Percentiles rank a stretch among this genome's conserved stretches.
Conservation (phyloP, 495 filamentous ascomycete species). For the Peziza echinospora region DNA sequence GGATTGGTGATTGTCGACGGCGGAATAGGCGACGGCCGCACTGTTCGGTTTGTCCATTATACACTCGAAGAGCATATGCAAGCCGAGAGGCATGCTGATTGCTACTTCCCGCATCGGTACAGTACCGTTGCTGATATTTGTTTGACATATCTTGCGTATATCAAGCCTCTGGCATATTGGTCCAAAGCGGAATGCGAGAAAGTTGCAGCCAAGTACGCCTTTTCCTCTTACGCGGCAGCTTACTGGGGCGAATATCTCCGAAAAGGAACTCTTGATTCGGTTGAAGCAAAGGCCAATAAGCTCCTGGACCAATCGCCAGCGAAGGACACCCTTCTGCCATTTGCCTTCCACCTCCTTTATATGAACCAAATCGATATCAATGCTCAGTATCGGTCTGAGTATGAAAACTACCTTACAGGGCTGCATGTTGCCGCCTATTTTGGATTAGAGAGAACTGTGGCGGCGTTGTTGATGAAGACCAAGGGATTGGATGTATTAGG, state of each 20-base stretch:
- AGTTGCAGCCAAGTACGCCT: too few species aligned
- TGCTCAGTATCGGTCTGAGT: too few species aligned
- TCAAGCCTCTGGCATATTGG: neutral
- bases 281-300: neutral
- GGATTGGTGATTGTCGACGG: too few species aligned
- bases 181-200: too few species aligned
- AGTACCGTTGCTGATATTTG: neutral
- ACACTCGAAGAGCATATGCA: neutral
- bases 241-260: neutral
- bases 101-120: neutral
- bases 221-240: too few species aligned
- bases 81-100: neutral
- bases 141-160: neutral
- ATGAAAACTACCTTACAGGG: neutral
- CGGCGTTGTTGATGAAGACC: neutral
- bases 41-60: too few species aligned
- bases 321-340: too few species aligned
- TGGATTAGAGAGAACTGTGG: neutral
- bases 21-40: too few species aligned
- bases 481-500: constrained; percentile 3
- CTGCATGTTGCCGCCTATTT: neutral
- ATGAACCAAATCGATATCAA: neutral
- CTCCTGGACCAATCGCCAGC: neutral
- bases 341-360: neutral
- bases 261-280: neutral